Percentiles rank a stretch among this genome's conserved stretches.
Evolutionary conservation across 73 alveolate species (phyloP).

Genomic region (Paramecium biaurelia): DNA sequence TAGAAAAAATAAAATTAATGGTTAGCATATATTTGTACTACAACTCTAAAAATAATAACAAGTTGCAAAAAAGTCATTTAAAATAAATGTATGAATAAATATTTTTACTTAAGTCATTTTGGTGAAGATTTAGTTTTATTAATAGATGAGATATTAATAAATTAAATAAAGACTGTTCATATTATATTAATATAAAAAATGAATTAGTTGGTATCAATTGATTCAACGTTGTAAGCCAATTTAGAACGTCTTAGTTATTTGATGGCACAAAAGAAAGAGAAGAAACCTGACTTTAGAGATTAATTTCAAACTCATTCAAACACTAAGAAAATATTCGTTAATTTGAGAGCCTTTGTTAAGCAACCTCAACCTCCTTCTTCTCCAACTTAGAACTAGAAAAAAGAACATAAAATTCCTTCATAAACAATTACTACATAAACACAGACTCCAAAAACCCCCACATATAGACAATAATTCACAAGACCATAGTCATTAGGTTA

Average conservation of each 20-base stretch:
- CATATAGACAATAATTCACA: neutral
- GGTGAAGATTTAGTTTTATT: neutral
- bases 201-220: neutral
- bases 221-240: slow-evolving; percentile 23
- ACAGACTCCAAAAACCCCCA: neutral
- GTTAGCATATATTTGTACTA: neutral
- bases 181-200: neutral
- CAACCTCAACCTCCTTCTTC: neutral
- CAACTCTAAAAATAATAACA: neutral
- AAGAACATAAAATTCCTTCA: neutral
- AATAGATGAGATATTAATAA: neutral
- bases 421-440: neutral
- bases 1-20: too few species aligned
- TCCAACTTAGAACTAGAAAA: neutral
- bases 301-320: neutral
- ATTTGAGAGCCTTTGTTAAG: neutral
- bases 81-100: too few species aligned
- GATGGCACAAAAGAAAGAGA: slow-evolving; percentile 4
- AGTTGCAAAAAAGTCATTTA: neutral
- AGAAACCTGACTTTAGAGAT: neutral
- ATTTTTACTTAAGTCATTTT: neutral
- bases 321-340: slow-evolving; percentile 10
- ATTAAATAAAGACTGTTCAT: neutral
- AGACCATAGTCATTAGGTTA: neutral
- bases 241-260: slow-evolving; percentile 22